Base-by-base conservation (phyloP, 1,284 basidiomycete species). In the Cutaneotrichosporon sp. region DNA sequence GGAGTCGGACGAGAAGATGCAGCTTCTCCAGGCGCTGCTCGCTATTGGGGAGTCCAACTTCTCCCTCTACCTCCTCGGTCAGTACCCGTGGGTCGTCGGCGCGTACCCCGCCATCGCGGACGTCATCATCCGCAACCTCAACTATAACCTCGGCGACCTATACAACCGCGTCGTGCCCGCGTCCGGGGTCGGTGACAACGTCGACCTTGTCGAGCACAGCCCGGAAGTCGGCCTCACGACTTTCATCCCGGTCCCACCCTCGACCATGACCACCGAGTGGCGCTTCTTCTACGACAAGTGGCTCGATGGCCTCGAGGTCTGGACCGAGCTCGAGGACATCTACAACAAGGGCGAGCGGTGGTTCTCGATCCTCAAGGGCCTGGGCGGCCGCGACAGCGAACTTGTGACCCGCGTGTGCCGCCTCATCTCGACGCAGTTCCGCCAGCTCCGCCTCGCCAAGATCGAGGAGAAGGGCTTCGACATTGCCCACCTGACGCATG, bases 281-380 rank as follows among this genome's bases (percentile, higher is more conserved):
- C 85, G 90, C 10, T 97, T 92, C 83, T 97, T 97, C 83, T 95
- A 89, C 77, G 87, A 91, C 2, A 82, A 86, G 54, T 97, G 94
- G 94, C 76, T 79, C 16, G 85, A 89, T 53, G 83, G 84, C 45
- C 80, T 93, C 36, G 91, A 91, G 14, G 70, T 86, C 27, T 89
- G 89, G 72, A 80, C 81, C 2, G 82, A 82, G 0, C 72, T 86
- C 55, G 86, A 88, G 50, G 91, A 95, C 69, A 76, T 94, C 27
- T 66, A 80, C 16, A 54, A 54, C 13, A 71, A 73, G 49, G 82
- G 85, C 59, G 83, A 88, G 71, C 84, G 92, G 29, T 80, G 92
- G 58, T 83, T 94, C n/a, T 83, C 82, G 56, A 89, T 91, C 69
- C 82, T 92, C 59, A 87, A 89, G 0, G 81, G 91, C 58, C 86